Conservation (phyloP, 2,329 filamentous ascomycete species). For the Epichloe sylvatica region DNA sequence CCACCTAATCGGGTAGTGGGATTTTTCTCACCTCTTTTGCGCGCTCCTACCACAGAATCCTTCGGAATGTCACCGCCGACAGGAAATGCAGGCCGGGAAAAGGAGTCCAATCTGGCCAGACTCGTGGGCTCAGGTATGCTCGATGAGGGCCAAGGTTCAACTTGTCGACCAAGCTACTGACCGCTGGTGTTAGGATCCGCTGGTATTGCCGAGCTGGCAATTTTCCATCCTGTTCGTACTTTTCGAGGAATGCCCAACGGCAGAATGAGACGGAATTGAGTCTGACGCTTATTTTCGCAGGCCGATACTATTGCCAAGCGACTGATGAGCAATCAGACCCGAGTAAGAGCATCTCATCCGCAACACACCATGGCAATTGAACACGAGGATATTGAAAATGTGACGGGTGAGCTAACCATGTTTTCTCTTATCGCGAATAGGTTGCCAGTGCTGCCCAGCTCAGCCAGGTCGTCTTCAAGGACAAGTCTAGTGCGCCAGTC, state of each 20-base stretch:
- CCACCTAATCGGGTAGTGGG: neutral
- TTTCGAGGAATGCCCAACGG: conserved; percentile 1
- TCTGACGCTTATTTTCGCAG: conserved; percentile 26
- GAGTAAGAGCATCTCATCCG: conserved; percentile 28
- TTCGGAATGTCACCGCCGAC: conserved; percentile 45
- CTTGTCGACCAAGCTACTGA: conserved; percentile 7
- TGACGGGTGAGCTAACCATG: conserved; percentile 9
- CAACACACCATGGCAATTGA: neutral
- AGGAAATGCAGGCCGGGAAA: conserved; percentile 39
- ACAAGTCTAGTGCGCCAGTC: conserved; percentile 59
- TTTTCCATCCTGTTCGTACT: conserved; percentile 71
- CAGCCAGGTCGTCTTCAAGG: conserved; percentile 88
- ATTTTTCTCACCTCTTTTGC: neutral
- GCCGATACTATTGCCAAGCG: conserved; percentile 98
- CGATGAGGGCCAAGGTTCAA: neutral
- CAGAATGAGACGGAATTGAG: neutral
- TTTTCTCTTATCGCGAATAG: conserved; percentile 10
- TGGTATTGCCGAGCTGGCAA: conserved; percentile 80
- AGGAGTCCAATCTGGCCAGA: conserved; percentile 78
- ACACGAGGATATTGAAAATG: neutral
- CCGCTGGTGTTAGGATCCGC: conserved; percentile 52
- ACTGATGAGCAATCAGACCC: conserved; percentile 91
- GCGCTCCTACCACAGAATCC: neutral
- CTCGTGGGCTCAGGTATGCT: conserved; percentile 77
- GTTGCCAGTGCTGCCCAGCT: conserved; percentile 40